Percentiles rank a stretch among this genome's conserved stretches.
Evolutionary conservation across 352 stramenopile species (phyloP).

Genomic region (Phytophthora vignae): DNA sequence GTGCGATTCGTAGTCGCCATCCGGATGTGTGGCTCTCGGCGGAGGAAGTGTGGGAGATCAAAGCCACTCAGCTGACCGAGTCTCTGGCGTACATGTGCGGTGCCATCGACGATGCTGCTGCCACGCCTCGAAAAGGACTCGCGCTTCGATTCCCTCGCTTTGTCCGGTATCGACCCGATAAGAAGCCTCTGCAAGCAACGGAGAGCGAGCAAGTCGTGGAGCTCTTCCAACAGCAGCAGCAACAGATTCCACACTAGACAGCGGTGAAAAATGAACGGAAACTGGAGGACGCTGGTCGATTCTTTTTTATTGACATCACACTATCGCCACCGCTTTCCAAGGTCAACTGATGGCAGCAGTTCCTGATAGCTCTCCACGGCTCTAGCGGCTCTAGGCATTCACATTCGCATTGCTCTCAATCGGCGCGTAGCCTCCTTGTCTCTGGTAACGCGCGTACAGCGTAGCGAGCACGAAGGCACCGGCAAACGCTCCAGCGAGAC

Average conservation of each 20-base stretch:
- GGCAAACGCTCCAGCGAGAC: constrained; percentile 21
- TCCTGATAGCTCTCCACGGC: constrained; percentile 7
- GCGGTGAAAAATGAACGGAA: neutral
- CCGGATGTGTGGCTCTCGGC: constrained; percentile 96
- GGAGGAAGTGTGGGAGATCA: constrained; percentile 98
- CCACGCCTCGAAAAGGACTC: constrained; percentile 82
- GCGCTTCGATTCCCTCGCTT: constrained; percentile 99
- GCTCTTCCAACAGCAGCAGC: constrained; percentile 64
- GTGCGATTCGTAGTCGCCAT: constrained; percentile 67
- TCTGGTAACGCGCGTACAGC: constrained; percentile 22
- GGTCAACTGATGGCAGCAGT: constrained; percentile 20
- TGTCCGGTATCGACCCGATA: constrained; percentile 96
- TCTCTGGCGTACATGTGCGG: constrained; percentile 96
- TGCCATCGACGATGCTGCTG: constrained; percentile 20
- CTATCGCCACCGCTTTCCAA: constrained; percentile 10
- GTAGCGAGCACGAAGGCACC: constrained; percentile 13
- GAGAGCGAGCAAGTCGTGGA: constrained; percentile 93
- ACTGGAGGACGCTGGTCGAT: neutral
- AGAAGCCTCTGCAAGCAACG: constrained; percentile 95
- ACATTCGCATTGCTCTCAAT: constrained; percentile 15
- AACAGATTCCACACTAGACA: constrained; percentile 29
- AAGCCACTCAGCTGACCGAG: constrained; percentile 97
- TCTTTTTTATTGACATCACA: constrained; percentile 9
- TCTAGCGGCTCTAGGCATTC: constrained; percentile 11
- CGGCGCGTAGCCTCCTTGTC: constrained; percentile 25